phyloP scores from a whole-genome alignment of 2,329 filamentous ascomycete genomes.

The Aspergillus ruber region DNA sequence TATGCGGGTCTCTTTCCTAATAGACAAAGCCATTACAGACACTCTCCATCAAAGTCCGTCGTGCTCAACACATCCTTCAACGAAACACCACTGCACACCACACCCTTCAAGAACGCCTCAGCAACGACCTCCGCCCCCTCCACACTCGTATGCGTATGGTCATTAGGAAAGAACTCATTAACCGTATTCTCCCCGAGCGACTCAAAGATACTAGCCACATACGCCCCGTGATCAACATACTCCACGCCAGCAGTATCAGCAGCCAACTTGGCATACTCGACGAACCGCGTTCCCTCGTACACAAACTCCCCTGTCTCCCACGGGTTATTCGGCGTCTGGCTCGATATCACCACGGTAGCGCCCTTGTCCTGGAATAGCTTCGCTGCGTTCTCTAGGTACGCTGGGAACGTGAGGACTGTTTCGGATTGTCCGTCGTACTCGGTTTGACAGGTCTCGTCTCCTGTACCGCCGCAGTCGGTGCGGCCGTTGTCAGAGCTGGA shows the following conservation, averaged over 20 bases:
- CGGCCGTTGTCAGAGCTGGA: constrained; percentile 54
- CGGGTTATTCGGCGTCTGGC: constrained; percentile 57
- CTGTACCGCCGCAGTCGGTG: constrained; percentile 52
- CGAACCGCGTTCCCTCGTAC: constrained; percentile 49
- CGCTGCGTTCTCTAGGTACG: constrained; percentile 55
- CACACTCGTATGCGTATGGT: constrained; percentile 58
- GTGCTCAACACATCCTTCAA: constrained; percentile 33
- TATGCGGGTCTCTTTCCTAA: too few relatives aligned
- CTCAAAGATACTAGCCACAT: constrained; percentile 50
- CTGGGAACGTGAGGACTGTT: constrained; percentile 55
- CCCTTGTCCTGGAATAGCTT: constrained; percentile 50
- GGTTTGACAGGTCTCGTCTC: constrained; percentile 48
- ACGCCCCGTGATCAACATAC: constrained; percentile 57
- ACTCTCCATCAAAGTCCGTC: constrained; percentile 20
- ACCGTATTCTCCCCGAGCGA: constrained; percentile 45
- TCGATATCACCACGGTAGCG: constrained; percentile 54
- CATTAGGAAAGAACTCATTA: constrained; percentile 50
- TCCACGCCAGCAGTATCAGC: constrained; percentile 42
- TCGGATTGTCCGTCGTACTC: constrained; percentile 48
- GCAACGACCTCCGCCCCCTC: constrained; percentile 52
- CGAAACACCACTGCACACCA: constrained; percentile 44
- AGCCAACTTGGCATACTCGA: constrained; percentile 48
- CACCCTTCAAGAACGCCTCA: constrained; percentile 53
- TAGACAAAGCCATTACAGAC: constrained; percentile 12
- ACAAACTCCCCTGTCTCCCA: constrained; percentile 53